Conservation (phyloP, 768 basidiomycete species). For the Auricularia cornea region DNA sequence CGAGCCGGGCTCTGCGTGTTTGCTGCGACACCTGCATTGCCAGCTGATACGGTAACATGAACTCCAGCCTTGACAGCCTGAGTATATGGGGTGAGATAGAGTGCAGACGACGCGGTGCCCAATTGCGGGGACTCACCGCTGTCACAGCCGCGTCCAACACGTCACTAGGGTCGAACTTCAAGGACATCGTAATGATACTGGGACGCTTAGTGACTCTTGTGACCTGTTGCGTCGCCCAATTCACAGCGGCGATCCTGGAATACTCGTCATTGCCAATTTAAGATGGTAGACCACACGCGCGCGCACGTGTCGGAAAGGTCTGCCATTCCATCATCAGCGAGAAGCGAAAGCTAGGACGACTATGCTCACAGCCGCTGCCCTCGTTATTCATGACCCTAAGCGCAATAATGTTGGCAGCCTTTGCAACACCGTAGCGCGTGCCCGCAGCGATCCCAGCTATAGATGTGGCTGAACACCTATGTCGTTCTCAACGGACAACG, state of each 20-base stretch:
- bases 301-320: background rate
- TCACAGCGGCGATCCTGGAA: constrained; percentile 15
- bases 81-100: background rate
- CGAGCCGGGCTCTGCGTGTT: constrained; percentile 8
- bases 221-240: constrained; percentile 1
- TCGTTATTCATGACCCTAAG: constrained; percentile 14
- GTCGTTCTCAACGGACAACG: too few species aligned
- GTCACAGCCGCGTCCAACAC: background rate
- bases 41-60: constrained; percentile 12
- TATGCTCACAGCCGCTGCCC: constrained; percentile 1
- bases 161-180: constrained; percentile 4
- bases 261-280: constrained; percentile 22
- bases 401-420: constrained; percentile 12
- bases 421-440: constrained; percentile 13
- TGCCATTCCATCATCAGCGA: constrained; percentile 17
- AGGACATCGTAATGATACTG: constrained; percentile 7
- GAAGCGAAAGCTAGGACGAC: background rate
- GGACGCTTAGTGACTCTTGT: background rate
- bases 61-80: constrained; percentile 6
- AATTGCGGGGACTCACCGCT: constrained; percentile 14
- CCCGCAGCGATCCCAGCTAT: constrained; percentile 9
- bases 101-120: too few species aligned
- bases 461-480: background rate
- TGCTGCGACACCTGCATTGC: constrained; percentile 7
- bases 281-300: too few species aligned